A percentile compares a stretch with the other conserved stretches of the same genome.
These are phyloP conservation scores for Aspergillus chevalieri DNA, from an alignment of 2,329 filamentous ascomycete genomes.

Conservation along the genomic window DNA sequence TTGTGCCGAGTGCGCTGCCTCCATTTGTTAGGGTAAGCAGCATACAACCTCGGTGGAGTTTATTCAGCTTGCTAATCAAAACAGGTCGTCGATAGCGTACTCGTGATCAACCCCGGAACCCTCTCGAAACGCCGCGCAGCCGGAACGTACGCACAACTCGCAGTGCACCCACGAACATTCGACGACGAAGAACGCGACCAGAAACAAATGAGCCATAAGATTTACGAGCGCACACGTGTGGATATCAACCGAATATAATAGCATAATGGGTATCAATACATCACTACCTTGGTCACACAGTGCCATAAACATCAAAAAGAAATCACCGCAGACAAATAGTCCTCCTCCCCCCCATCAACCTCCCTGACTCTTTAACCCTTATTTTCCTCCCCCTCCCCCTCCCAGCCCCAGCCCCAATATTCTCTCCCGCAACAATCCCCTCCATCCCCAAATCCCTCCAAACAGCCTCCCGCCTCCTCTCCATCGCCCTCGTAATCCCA, in stretches of 20 bases:
- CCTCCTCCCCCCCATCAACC: slow-evolving; percentile 34
- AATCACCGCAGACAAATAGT: slow-evolving; percentile 31
- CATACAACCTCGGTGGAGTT: neutral
- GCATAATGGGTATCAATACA: slow-evolving; percentile 10
- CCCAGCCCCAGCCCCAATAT: slow-evolving; percentile 7
- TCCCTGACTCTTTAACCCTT: slow-evolving; percentile 24
- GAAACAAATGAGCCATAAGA: slow-evolving; percentile 61
- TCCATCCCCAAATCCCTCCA: slow-evolving; percentile 51
- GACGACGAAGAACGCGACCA: slow-evolving; percentile 53
- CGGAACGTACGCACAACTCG: slow-evolving; percentile 79
- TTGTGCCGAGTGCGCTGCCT: slow-evolving; percentile 74
- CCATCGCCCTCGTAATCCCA: slow-evolving; percentile 58
- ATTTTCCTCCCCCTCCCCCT: slow-evolving; percentile 12
- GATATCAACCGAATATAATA: slow-evolving; percentile 73
- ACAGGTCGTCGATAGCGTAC: slow-evolving; percentile 81
- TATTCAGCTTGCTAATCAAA: neutral
- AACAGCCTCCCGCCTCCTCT: slow-evolving; percentile 46
- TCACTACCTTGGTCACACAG: neutral
- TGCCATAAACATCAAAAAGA: neutral
- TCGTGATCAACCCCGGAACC: slow-evolving; percentile 85
- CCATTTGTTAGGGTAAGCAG: slow-evolving; percentile 73
- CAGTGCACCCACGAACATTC: slow-evolving; percentile 60
- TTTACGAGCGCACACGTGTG: slow-evolving; percentile 77
- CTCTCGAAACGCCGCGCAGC: slow-evolving; percentile 77
- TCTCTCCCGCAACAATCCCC: slow-evolving; percentile 15